A percentile compares a stretch with the other conserved stretches of the same genome.
Evolutionary conservation across 148 eudicot genomes (phyloP).

Genomic region (Nyssa sinensis): DNA sequence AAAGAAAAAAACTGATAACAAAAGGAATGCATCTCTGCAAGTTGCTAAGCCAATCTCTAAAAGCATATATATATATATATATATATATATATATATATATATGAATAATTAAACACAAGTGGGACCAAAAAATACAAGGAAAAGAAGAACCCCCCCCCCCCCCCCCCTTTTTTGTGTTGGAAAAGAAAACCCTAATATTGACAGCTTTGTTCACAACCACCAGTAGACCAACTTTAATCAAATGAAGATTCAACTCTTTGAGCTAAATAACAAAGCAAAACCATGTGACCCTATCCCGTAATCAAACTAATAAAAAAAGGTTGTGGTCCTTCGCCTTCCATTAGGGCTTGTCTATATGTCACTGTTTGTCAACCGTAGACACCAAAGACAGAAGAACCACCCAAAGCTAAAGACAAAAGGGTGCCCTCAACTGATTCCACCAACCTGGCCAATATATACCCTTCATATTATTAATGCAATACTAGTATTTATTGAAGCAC

Average conservation of each 20-base stretch:
- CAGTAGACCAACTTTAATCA: slow-evolving; percentile 17
- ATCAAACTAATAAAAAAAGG: slow-evolving; percentile 11
- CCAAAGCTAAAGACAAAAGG: slow-evolving; percentile 42
- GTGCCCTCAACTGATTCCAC: slow-evolving; percentile 26
- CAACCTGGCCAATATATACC: slow-evolving; percentile 16
- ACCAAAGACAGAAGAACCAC: slow-evolving; percentile 25
- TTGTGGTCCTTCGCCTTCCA: slow-evolving; percentile 38
- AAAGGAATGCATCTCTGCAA: background rate
- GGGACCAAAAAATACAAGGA: background rate
- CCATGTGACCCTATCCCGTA: slow-evolving; percentile 37
- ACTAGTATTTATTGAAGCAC: background rate
- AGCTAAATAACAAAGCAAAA: slow-evolving; percentile 33
- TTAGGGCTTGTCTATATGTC: slow-evolving; percentile 29
- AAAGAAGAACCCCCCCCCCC: background rate
- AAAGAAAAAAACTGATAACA: background rate
- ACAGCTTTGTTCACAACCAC: slow-evolving; percentile 21
- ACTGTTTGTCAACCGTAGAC: slow-evolving; percentile 18
- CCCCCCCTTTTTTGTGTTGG: background rate
- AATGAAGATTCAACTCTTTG: slow-evolving; percentile 14
- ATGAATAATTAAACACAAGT: background rate
- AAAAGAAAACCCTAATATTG: background rate
- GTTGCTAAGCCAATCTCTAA: slow-evolving; percentile 5
- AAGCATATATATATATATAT: too few species aligned
- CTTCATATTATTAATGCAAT: background rate
- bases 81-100: too few species aligned